Percentiles rank a stretch among this genome's conserved stretches.
Conservation (phyloP, 1,139 yeast genomes). For the Debaryomyces nepalensis region DNA sequence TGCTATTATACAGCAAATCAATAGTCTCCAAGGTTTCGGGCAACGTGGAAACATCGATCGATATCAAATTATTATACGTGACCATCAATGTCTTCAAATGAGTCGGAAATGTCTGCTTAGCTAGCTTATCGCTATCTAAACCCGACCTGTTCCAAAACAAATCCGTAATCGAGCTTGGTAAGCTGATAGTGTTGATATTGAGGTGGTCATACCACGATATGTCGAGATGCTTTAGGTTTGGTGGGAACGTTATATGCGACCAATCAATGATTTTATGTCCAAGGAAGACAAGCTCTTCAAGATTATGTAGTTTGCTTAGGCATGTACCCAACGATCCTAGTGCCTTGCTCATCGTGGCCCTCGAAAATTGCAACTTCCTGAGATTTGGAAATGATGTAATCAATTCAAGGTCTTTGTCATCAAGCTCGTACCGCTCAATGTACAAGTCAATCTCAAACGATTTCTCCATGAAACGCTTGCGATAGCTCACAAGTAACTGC, state of each 20-base stretch:
- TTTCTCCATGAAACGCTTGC: conserved; percentile 21
- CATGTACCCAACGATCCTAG: conserved; percentile 13
- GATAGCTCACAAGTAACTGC: conserved; percentile 27
- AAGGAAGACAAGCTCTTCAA: conserved; percentile 34
- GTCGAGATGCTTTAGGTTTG: conserved; percentile 33
- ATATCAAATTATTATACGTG: conserved; percentile 33
- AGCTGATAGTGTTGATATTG: conserved; percentile 20
- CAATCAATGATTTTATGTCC: conserved; percentile 40
- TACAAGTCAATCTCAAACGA: conserved; percentile 29
- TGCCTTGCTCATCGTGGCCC: conserved; percentile 25
- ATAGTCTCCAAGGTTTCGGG: conserved; percentile 34
- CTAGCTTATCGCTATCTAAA: conserved; percentile 21
- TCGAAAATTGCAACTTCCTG: conserved; percentile 35
- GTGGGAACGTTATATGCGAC: conserved; percentile 30
- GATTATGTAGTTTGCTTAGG: conserved; percentile 16
- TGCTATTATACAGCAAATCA: conserved; percentile 33
- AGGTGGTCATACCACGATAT: conserved; percentile 38
- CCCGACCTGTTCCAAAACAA: conserved; percentile 40
- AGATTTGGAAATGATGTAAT: conserved; percentile 33
- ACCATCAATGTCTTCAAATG: conserved; percentile 38
- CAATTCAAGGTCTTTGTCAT: conserved; percentile 25
- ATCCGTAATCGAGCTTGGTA: conserved; percentile 28
- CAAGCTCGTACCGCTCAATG: conserved; percentile 32
- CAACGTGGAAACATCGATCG: conserved; percentile 27
- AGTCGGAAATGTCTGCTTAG: conserved; percentile 24